Conservation (phyloP, 169 alveolate species). For the Plasmodium adleri region DNA sequence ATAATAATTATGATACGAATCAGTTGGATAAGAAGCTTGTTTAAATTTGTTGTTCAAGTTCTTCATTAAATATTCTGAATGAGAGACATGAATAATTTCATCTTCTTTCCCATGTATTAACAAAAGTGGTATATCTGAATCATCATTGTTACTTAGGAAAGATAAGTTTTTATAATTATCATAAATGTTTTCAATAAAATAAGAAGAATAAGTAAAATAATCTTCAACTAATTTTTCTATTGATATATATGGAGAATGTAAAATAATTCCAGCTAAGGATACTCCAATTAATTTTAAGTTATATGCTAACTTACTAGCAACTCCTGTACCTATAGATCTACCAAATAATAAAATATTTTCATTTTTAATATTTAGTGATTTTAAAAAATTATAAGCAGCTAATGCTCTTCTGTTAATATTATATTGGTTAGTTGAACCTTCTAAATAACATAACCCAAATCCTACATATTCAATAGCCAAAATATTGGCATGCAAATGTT, state of each 20-base stretch:
- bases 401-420: constrained; percentile 85
- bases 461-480: constrained; percentile 90
- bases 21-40: constrained; percentile 82
- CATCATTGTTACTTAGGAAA: constrained; percentile 39
- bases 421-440: constrained; percentile 79
- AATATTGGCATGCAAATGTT: constrained; percentile 81
- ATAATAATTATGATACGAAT: constrained; percentile 83
- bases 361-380: constrained; percentile 83
- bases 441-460: constrained; percentile 80
- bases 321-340: constrained; percentile 91
- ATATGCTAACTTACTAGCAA: constrained; percentile 87
- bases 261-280: constrained; percentile 86
- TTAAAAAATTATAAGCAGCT: constrained; percentile 87
- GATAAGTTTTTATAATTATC: constrained; percentile 65
- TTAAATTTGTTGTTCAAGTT: constrained; percentile 79
- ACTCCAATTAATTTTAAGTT: constrained; percentile 79
- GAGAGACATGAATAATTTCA: constrained; percentile 86
- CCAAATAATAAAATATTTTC: constrained; percentile 86
- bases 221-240: constrained; percentile 87
- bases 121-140: constrained; percentile 83
- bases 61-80: constrained; percentile 86
- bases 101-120: constrained; percentile 88
- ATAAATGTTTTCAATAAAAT: constrained; percentile 64
- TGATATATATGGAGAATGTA: constrained; percentile 90
- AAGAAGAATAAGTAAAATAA: constrained; percentile 65